Percentiles rank a stretch among this genome's conserved stretches.
phyloP scores from a whole-genome alignment of 441 rosid species.

The Jatropha multifida region DNA sequence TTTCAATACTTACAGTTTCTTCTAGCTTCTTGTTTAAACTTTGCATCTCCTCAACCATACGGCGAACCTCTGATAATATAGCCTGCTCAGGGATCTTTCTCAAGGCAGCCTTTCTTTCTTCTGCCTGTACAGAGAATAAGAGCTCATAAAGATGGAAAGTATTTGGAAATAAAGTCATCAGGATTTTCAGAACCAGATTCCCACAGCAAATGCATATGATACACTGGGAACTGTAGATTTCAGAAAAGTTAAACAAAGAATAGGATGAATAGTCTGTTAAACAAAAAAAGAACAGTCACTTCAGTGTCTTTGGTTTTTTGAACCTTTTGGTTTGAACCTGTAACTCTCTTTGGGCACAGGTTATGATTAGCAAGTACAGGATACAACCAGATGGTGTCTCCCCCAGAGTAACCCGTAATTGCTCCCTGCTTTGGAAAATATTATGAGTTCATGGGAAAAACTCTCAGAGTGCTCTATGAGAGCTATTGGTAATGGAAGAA shows the following conservation, averaged over 20 bases:
- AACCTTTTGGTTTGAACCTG: no score
- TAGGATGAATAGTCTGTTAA: not conserved
- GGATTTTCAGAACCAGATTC: not conserved
- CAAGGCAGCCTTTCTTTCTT: conserved; percentile 47
- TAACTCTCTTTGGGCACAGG: no score
- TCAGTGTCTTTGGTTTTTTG: no score
- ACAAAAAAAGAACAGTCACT: no score
- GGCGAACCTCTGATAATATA: conserved; percentile 69
- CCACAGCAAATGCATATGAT: not conserved
- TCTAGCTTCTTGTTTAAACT: conserved; percentile 42
- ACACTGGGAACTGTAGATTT: not conserved
- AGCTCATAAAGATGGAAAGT: not conserved
- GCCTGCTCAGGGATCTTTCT: conserved; percentile 49
- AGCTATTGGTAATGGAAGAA: no score
- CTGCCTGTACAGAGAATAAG: conserved; percentile 47
- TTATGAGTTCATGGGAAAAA: no score
- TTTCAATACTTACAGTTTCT: conserved; percentile 32
- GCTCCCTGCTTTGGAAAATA: no score
- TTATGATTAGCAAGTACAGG: no score
- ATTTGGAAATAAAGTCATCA: not conserved
- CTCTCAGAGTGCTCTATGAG: no score
- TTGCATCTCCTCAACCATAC: conserved; percentile 91
- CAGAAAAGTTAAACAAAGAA: not conserved
- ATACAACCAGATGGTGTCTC: no score
- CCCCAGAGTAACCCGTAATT: no score